These are phyloP conservation scores for Paramecium sexaurelia DNA, from an alignment of 73 alveolate species.

Conservation along the genomic window DNA sequence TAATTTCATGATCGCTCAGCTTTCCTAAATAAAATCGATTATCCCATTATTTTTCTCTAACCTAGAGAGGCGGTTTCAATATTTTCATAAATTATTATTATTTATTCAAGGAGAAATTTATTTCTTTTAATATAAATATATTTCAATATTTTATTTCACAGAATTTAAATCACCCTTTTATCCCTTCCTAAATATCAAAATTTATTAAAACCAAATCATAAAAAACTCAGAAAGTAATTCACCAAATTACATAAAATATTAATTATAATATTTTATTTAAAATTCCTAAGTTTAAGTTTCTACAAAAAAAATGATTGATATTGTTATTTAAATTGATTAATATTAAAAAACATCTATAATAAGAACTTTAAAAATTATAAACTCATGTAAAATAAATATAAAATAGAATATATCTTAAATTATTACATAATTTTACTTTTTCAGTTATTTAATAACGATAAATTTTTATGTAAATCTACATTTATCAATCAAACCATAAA, in stretches of 20 bases:
- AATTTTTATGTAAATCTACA: no score
- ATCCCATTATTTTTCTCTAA: constrained; percentile 31
- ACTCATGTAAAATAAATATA: no score
- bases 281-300: no score
- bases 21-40: constrained; percentile 37
- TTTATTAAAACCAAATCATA: neutral
- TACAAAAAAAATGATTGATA: no score
- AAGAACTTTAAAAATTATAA: no score
- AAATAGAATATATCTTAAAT: no score
- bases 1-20: constrained; percentile 37
- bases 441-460: no score
- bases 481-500: no score
- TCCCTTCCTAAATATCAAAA: neutral
- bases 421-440: no score
- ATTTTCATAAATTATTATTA: neutral
- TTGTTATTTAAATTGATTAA: no score
- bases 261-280: no score
- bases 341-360: no score
- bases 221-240: neutral
- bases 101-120: neutral
- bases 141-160: neutral
- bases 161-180: neutral
- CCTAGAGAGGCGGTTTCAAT: constrained; percentile 41
- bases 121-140: neutral
- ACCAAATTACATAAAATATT: neutral